Evolutionary conservation across 2,329 filamentous ascomycete genomes (phyloP).

Genomic region (Teratosphaeria pseudoeucalypti): DNA sequence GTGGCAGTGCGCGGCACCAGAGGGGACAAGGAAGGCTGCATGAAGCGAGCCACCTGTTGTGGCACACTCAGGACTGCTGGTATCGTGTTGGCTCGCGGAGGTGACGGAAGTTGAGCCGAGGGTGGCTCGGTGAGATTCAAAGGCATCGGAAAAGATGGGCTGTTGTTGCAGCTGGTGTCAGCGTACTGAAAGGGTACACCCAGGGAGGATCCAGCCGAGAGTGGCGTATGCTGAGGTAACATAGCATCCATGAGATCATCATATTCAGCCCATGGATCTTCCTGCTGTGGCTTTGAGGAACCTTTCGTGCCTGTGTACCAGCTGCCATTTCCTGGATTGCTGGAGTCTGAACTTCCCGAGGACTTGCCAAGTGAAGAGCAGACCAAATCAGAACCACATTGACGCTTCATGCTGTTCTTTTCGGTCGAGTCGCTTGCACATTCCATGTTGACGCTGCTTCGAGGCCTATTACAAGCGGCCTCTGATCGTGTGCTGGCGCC

Average conservation of each 20-base stretch:
- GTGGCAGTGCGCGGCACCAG: slow-evolving; percentile 38
- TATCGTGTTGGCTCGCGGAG: slow-evolving; percentile 4
- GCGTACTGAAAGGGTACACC: slow-evolving; percentile 43
- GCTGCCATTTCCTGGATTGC: slow-evolving; percentile 51
- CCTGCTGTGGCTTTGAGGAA: slow-evolving; percentile 39
- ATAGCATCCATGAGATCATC: slow-evolving; percentile 74
- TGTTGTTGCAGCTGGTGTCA: slow-evolving; percentile 39
- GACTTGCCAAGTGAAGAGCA: slow-evolving; percentile 62
- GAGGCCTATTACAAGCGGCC: not conserved
- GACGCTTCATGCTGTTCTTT: slow-evolving; percentile 16
- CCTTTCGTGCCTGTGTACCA: slow-evolving; percentile 20
- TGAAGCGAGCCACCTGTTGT: slow-evolving; percentile 21
- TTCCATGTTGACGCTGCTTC: slow-evolving; percentile 13
- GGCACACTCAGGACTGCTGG: slow-evolving; percentile 16
- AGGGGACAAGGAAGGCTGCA: slow-evolving; percentile 22
- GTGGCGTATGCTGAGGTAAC: slow-evolving; percentile 41
- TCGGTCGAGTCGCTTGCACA: slow-evolving; percentile 15
- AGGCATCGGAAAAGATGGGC: slow-evolving; percentile 3
- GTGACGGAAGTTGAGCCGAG: slow-evolving; percentile 5
- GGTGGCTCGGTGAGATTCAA: slow-evolving; percentile 3
- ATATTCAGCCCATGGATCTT: slow-evolving; percentile 92
- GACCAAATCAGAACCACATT: slow-evolving; percentile 51
- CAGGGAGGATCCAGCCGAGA: slow-evolving; percentile 46
- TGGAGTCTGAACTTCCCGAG: slow-evolving; percentile 50
- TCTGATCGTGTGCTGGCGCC: slow-evolving; percentile 20